Conservation (phyloP, 306 rosid species). For the Echinosophora koreensis region DNA sequence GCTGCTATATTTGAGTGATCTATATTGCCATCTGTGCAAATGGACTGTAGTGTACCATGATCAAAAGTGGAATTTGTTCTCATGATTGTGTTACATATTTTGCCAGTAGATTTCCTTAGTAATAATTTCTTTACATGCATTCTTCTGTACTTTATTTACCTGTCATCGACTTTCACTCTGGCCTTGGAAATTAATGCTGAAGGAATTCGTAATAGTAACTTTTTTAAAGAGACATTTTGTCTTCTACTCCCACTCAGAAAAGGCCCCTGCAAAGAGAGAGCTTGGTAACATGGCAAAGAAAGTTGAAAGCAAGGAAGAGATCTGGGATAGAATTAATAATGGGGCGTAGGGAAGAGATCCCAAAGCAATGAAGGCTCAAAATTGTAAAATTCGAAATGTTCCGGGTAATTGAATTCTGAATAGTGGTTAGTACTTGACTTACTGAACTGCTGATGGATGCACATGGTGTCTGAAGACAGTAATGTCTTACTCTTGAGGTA, state of each 20-base stretch:
- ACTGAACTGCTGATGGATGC: conserved; percentile 13
- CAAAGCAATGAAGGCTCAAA: conserved; percentile 1
- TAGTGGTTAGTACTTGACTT: conserved; percentile 8
- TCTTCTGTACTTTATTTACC: conserved; percentile 17
- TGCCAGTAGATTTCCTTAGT: conserved; percentile 6
- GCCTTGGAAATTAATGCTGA: background rate
- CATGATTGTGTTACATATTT: conserved; percentile 3
- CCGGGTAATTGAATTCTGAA: background rate
- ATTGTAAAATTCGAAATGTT: background rate
- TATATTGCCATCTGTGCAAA: conserved; percentile 25
- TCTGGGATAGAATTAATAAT: background rate
- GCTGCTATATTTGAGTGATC: conserved; percentile 21
- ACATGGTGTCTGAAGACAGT: background rate
- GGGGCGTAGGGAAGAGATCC: background rate
- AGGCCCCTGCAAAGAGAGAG: background rate
- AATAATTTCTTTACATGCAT: conserved; percentile 34
- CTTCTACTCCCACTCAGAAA: background rate
- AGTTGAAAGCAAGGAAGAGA: background rate
- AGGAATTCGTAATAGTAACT: background rate
- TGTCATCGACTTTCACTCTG: background rate
- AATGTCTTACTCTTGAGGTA: background rate
- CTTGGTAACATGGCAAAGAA: conserved; percentile 1
- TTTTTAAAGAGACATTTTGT: background rate
- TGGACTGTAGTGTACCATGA: conserved; percentile 38
- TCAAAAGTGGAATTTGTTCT: conserved; percentile 6